Evolutionary conservation across 768 basidiomycete genomes (phyloP), one percentile per base, ranked within the genome.

Genomic region (Butyriboletus loyo): DNA sequence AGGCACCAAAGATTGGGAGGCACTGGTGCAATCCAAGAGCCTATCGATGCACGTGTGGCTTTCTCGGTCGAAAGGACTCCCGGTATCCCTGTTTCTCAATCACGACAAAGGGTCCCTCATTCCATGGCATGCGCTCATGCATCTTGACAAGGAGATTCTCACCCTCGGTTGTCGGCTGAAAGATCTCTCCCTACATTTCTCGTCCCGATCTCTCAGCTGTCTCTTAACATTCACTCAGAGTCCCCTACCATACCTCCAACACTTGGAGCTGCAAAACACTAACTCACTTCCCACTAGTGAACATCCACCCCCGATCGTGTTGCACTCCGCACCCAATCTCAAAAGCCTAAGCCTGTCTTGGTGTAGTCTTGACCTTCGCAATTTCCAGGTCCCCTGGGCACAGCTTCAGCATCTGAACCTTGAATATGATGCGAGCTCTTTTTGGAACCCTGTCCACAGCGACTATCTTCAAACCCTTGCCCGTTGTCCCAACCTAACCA

Each of bases 31-130:
- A 35, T 62, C 59, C 32, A 70, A 53, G 46, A 50, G 57, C 25
- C 50, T 69, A n/a, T 44, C 48, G 5, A 70, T 61, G 60, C 67
- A 69, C 37, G 35, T 63, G 10, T 68, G 67, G 67, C 42, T 69
- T 28, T 69, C 69, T 19, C 65, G 65, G 7, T 58, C 67, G 2
- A 68, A 68, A 21, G 46, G 59, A 0, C 65, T 70, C 51, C 67
- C 66, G 2, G 51, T 68, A 15, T 62, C 68, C 50, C 41, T 68
- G 17, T 46, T 35, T 25, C 52, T 68, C 38, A 53, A 56, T 31
- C 69, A 68, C 22, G 1, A 47, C 31, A 65, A 54, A 22, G 69
- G 56, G 0, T 57, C 65, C 13, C 45, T 39, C 28, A 57, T 68
- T 30, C 58, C 60, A 1, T 63, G 65, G 65, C 50, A 54, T 10